Percentiles rank a stretch among this genome's conserved stretches.
Conservation (phyloP, 345 rosid species). For the Gossypium raimondii region DNA sequence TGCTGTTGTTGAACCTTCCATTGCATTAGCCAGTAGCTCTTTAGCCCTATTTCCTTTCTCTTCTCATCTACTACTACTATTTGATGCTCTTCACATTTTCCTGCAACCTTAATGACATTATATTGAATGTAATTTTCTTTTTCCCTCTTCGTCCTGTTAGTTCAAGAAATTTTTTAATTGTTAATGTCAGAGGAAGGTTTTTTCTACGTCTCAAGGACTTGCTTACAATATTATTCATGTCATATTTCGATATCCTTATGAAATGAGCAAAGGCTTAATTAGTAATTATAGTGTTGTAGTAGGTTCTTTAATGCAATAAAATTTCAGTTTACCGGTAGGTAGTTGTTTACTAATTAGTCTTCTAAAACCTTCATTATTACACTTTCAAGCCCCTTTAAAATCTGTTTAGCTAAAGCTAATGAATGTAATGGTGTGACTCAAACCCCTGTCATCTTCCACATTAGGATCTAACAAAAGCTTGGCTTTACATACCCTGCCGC, state of each 20-base stretch:
- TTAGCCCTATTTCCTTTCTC: neutral
- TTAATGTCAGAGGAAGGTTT: too few relatives aligned
- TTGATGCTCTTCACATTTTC: constrained; percentile 15
- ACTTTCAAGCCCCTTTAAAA: constrained; percentile 64
- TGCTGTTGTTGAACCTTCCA: neutral
- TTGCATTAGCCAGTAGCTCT: neutral
- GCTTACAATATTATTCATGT: too few relatives aligned
- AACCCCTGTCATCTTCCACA: constrained; percentile 56
- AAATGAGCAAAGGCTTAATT: too few relatives aligned
- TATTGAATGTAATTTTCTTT: neutral
- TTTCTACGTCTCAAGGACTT: too few relatives aligned
- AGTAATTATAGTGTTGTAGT: too few relatives aligned
- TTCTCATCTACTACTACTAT: neutral
- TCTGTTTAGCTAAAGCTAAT: constrained; percentile 60
- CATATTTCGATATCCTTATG: too few relatives aligned
- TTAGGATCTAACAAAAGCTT: constrained; percentile 53
- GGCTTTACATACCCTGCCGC: constrained; percentile 84
- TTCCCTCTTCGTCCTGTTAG: too few relatives aligned
- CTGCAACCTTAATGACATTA: neutral
- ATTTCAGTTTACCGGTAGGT: too few relatives aligned
- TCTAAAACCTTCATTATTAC: constrained; percentile 44
- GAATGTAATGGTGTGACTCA: constrained; percentile 36
- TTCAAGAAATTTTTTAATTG: too few relatives aligned
- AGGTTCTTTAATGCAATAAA: too few relatives aligned
- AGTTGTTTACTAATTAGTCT: constrained; percentile 13